Evolutionary conservation across 495 filamentous ascomycete species (phyloP), one percentile per base, ranked within the genome.

Genomic region (Penicillium macrosclerotiorum): DNA sequence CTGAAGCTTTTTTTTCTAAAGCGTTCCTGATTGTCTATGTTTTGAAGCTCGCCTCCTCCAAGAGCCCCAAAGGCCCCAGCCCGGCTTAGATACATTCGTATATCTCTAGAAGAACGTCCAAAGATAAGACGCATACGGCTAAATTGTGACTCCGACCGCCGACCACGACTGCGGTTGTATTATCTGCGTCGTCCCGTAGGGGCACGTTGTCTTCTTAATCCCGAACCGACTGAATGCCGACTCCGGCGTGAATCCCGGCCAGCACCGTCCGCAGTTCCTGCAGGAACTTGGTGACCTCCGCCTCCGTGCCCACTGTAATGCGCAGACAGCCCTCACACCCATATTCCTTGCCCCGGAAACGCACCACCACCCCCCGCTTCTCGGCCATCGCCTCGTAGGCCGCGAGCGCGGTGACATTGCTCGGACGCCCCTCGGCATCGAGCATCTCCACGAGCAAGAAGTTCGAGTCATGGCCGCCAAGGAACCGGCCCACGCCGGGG

Each of bases 361-460:
- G 72, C 8, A 98, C 94, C 20, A 98, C 89, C 2, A 98, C 90
- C 0, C 90, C 89, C 53, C 82, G 83, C 32, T 80, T 84, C 75
- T 96, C 91, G 1, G 94, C 93, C 65, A 97, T 69, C 14, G 69
- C 67, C 69, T 92, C 83, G 59, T 98, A 97, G 14, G 89, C 78
- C 14, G 77, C 80, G 55, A 93, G 57, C 26, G 93, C 94, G 5
- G 75, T 79, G 29, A 64, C 69, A 56, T 96, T 98, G 63, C 85
- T 83, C 12, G 92, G 83, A 1, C 88, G 89, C 5, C 78, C 74
- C 45, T 70, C 57, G n/a, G 59, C 43, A 57, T 93, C 78, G 18
- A 96, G 63, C 44, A 97, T 86, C 73, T 97, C 86, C 25, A 88
- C 88, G 8, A 98, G 77, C 42, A 98, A 58, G 59, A 96, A 98